Evolutionary conservation across 2,329 filamentous ascomycete genomes (phyloP), one percentile per base, ranked within the genome.

Genomic region (Fusarium sarcochroum): DNA sequence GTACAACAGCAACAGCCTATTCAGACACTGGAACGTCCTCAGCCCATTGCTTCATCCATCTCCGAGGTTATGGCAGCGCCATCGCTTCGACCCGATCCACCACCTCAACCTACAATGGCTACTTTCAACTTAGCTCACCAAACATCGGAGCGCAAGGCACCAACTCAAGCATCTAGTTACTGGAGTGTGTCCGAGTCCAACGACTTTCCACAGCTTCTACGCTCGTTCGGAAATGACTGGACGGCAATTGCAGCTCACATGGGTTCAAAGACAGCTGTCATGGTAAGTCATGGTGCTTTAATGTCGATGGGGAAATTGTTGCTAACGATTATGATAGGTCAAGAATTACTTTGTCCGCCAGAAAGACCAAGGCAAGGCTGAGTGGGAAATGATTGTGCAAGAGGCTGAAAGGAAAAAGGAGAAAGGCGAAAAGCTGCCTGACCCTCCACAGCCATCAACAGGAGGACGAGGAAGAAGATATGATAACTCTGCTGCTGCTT

Each of bases 121-220:
- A 85, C 84, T 25, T 85, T 88, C 68, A 87, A 87, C 62, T 75
- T 87, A 48, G 72, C 79, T 4, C 81, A 83, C 62, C 72, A 78
- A 15, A 80, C 80, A 38, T 47, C 62, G 35, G 86, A 89, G 69
- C 85, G 86, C 42, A 87, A 86, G 60, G 78, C 80, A 11, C 83
- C 83, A 21, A 81, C 81, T 56, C 89, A 90, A 68, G 88, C 91
- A 15, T 93, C 91, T 2, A 95, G 92, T 78, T 96, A 96, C 77
- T 96, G 93, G 93, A 95, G 92, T 73, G 92, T 95, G 21, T 91
- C 91, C 2, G 93, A 96, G 79, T 86, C 91, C 55, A 91, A 86
- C 46, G 92, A 94, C 73, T 96, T 96, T 78, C 89, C 90, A 35
- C 86, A 85, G 57, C 84, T 93, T 59, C 83, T 96, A 46, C 86